phyloP scores from a whole-genome alignment of 208 protist genomes.

The Leishmania arabica region DNA sequence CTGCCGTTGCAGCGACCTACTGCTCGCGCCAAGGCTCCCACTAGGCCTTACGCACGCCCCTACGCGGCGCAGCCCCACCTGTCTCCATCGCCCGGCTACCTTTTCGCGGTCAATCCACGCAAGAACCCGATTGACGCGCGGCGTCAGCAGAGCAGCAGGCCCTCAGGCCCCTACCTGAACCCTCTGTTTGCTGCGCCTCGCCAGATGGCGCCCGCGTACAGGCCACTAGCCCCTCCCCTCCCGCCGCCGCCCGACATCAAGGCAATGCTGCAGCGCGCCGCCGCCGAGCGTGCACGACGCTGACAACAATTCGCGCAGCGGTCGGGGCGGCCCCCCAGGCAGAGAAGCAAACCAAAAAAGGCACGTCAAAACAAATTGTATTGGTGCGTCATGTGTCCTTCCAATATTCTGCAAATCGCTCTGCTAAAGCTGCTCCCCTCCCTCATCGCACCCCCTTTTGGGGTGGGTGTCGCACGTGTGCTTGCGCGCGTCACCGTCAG shows the following conservation, averaged over 20 bases:
- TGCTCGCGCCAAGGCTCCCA: constrained; percentile 3
- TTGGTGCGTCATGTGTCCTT: background rate
- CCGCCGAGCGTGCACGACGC: constrained; percentile 67
- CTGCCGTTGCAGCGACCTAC: constrained; percentile 9
- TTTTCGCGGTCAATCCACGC: constrained; percentile 23
- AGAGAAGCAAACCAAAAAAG: background rate
- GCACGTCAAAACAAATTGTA: background rate
- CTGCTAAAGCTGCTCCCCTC: background rate
- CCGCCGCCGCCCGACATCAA: constrained; percentile 57
- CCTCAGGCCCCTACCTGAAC: constrained; percentile 34
- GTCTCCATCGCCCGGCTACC: constrained; percentile 5
- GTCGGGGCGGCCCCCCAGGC: too few species aligned
- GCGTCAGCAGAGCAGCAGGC: constrained; percentile 1
- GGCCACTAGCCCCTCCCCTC: constrained; percentile 11
- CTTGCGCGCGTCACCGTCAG: background rate
- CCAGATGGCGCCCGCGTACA: constrained; percentile 21
- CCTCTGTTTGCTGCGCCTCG: constrained; percentile 44
- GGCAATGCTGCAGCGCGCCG: constrained; percentile 77
- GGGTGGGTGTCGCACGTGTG: background rate
- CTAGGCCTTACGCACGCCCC: constrained; percentile 7
- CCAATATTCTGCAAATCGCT: background rate
- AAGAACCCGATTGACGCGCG: constrained; percentile 15
- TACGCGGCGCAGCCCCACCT: constrained; percentile 21
- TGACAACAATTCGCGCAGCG: constrained; percentile 16
- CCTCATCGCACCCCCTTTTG: background rate